phyloP scores from a whole-genome alignment of 176 grass and related monocot genomes.

The barley (Hordeum vulgare) region DNA sequence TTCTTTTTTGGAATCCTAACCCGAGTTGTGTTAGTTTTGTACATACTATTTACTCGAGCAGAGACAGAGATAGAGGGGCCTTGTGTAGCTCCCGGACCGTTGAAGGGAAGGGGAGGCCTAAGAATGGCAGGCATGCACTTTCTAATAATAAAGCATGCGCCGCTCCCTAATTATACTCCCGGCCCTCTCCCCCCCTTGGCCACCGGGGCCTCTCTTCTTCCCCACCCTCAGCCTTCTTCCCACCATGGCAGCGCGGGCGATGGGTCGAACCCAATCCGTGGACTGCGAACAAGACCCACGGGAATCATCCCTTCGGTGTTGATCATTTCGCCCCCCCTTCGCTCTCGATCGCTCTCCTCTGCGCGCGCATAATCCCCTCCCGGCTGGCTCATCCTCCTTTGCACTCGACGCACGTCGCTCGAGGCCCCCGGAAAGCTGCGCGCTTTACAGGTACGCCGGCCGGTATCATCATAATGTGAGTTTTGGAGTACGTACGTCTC shows the following conservation, averaged over 20 bases:
- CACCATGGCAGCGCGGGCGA: constrained; percentile 6
- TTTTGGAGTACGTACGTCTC: not conserved
- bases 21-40: too few species aligned
- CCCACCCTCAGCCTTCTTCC: not conserved
- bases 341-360: not conserved
- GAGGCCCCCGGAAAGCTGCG: constrained; percentile 16
- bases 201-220: constrained; percentile 4
- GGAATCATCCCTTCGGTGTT: constrained; percentile 15
- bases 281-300: constrained; percentile 1
- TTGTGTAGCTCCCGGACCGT: constrained; percentile 19
- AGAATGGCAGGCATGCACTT: constrained; percentile 32
- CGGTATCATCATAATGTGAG: constrained; percentile 15
- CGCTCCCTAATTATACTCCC: constrained; percentile 53
- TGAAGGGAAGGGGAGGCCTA: constrained; percentile 22
- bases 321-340: constrained; percentile 7
- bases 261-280: constrained; percentile 2
- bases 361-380: constrained; percentile 25
- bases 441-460: constrained; percentile 48
- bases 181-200: not conserved
- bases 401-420: constrained; percentile 16
- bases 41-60: too few species aligned
- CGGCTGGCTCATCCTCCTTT: not conserved
- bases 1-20: too few species aligned
- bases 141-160: constrained; percentile 55
- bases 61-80: not conserved